These are phyloP conservation scores for Encephalitozoon cuniculi DNA, from an alignment of 371 early-diverging fungal genomes.

Conservation along the genomic window DNA sequence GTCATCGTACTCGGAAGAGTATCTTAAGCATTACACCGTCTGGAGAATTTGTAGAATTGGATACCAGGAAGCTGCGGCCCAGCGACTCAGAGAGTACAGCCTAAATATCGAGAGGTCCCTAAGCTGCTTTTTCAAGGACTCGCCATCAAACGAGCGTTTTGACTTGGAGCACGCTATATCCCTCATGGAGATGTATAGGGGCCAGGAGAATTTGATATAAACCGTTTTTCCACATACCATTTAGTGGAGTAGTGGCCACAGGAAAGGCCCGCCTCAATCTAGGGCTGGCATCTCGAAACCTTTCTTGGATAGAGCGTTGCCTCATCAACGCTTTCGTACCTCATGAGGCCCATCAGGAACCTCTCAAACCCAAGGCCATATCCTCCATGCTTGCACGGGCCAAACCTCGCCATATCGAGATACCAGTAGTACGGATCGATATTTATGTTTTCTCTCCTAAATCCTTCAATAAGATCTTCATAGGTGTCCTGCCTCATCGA, in stretches of 20 bases:
- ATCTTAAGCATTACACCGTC: not conserved
- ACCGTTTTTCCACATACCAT: too few relatives aligned
- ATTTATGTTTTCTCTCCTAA: conserved; percentile 85
- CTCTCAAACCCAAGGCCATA: conserved; percentile 98
- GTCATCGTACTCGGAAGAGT: not conserved
- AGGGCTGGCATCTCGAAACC: conserved; percentile 67
- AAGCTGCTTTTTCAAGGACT: not conserved
- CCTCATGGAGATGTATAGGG: not conserved
- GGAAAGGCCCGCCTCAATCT: not conserved
- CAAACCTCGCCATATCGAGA: conserved; percentile 95
- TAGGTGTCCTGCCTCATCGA: conserved; percentile 89
- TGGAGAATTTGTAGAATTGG: not conserved
- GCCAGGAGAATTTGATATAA: not conserved
- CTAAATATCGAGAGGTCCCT: not conserved
- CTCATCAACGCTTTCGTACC: conserved; percentile 74
- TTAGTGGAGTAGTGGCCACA: not conserved
- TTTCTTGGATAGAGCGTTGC: conserved; percentile 88
- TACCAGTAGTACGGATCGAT: conserved; percentile 94
- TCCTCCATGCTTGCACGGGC: conserved; percentile 92
- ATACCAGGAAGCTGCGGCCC: not conserved
- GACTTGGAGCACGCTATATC: not conserved
- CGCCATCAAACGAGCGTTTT: not conserved
- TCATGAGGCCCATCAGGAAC: conserved; percentile 87
- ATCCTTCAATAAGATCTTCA: conserved; percentile 80
- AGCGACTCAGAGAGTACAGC: not conserved